Conservation (phyloP, 805 yeast genomes). For the Kregervanrija fluxuum region DNA sequence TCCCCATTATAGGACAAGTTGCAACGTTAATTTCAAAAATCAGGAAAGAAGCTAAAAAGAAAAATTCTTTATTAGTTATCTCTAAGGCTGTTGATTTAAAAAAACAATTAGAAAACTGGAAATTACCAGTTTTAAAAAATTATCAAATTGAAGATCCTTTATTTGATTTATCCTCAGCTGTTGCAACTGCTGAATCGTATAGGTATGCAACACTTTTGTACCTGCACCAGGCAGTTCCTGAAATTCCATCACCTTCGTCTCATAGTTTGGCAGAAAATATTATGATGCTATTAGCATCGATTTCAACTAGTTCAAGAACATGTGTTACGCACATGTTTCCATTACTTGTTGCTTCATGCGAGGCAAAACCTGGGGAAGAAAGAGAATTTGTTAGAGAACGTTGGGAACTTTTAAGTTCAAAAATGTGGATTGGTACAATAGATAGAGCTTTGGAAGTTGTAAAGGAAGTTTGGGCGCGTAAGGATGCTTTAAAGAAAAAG, state of each 20-base stretch:
- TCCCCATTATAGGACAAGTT: slow-evolving; percentile 57
- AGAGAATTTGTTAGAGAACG: slow-evolving; percentile 53
- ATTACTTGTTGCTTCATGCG: slow-evolving; percentile 57
- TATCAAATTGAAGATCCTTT: slow-evolving; percentile 35
- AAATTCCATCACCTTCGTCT: slow-evolving; percentile 48
- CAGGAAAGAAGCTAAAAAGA: slow-evolving; percentile 26
- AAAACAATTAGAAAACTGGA: slow-evolving; percentile 49
- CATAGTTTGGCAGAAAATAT: slow-evolving; percentile 54
- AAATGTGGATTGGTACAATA: slow-evolving; percentile 60
- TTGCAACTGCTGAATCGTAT: slow-evolving; percentile 68
- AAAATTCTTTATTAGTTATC: slow-evolving; percentile 40
- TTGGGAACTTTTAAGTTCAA: slow-evolving; percentile 46
- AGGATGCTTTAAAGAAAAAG: slow-evolving; percentile 35
- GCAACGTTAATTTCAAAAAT: slow-evolving; percentile 49
- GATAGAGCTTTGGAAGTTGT: slow-evolving; percentile 63
- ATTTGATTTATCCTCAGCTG: slow-evolving; percentile 52
- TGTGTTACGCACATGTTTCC: slow-evolving; percentile 60
- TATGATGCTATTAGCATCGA: slow-evolving; percentile 51
- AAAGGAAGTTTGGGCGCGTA: slow-evolving; percentile 64
- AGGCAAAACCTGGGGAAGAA: slow-evolving; percentile 50
- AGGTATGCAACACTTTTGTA: slow-evolving; percentile 51
- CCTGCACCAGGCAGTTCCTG: slow-evolving; percentile 67
- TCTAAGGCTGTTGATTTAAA: slow-evolving; percentile 50
- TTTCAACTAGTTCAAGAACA: slow-evolving; percentile 52
- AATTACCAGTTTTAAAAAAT: slow-evolving; percentile 35